Evolutionary conservation across 495 filamentous ascomycete species (phyloP).

Genomic region (Talaromyces wortmannii): DNA sequence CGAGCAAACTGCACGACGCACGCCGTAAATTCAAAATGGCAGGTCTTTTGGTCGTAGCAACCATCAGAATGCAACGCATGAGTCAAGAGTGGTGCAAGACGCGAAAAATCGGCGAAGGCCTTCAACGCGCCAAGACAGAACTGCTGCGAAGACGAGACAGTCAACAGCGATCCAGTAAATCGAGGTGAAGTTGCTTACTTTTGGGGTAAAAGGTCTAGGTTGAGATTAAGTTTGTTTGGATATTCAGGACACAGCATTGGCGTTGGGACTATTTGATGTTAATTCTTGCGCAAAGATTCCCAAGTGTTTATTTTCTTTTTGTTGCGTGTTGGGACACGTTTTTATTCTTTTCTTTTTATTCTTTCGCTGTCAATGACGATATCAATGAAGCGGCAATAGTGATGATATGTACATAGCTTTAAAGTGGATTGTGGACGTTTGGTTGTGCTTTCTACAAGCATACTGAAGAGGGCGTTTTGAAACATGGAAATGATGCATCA

Average conservation of each 20-base stretch:
- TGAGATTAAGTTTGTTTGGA: not conserved
- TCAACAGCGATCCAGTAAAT: not conserved
- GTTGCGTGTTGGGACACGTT: not conserved
- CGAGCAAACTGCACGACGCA: constrained; percentile 20
- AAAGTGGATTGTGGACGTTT: not conserved
- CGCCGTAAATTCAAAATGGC: constrained; percentile 42
- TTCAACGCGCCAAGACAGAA: constrained; percentile 38
- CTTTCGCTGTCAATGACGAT: constrained; percentile 1
- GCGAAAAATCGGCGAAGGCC: constrained; percentile 37
- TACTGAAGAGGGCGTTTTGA: not conserved
- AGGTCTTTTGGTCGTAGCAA: constrained; percentile 45
- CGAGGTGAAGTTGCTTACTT: not conserved
- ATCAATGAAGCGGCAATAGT: constrained; percentile 1
- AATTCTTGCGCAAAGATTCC: not conserved
- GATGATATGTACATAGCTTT: not conserved
- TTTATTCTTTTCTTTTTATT: not conserved
- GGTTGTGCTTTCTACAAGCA: too few relatives aligned
- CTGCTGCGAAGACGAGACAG: constrained; percentile 33
- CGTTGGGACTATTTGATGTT: not conserved
- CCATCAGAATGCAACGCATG: constrained; percentile 48
- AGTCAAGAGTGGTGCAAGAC: constrained; percentile 42
- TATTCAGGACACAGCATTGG: too few relatives aligned
- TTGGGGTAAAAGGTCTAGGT: not conserved
- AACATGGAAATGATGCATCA: not conserved
- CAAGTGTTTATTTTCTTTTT: not conserved